Conservation (phyloP, 2,329 filamentous ascomycete species). For the Zopfia rhizophila region DNA sequence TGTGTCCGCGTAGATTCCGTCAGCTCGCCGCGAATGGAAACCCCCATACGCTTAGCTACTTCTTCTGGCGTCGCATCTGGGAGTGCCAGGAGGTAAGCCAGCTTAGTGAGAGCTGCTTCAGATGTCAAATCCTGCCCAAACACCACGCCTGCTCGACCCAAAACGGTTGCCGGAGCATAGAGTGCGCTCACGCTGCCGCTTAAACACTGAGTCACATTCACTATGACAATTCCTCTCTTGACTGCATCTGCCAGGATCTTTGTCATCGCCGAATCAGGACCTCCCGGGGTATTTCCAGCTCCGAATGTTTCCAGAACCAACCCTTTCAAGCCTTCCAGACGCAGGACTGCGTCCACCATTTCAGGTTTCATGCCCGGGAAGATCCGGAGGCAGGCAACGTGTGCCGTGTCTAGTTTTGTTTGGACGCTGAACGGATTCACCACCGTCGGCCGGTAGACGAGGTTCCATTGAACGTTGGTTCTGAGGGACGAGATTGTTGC, state of each 20-base stretch:
- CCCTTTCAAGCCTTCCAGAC: constrained; percentile 78
- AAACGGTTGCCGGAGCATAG: constrained; percentile 65
- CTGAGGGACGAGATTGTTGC: constrained; percentile 83
- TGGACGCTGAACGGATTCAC: constrained; percentile 80
- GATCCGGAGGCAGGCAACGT: constrained; percentile 88
- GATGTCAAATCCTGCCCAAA: constrained; percentile 90
- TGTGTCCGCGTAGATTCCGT: constrained; percentile 78
- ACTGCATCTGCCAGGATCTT: constrained; percentile 81
- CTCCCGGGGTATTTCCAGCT: constrained; percentile 89
- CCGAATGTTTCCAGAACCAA: constrained; percentile 92
- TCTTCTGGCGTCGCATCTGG: constrained; percentile 72
- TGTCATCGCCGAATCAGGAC: constrained; percentile 80
- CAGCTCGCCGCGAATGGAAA: constrained; percentile 84
- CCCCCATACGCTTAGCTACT: constrained; percentile 76
- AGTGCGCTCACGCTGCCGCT: constrained; percentile 53
- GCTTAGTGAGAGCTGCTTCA: constrained; percentile 89
- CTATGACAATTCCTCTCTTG: constrained; percentile 81
- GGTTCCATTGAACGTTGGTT: constrained; percentile 82
- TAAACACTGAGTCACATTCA: constrained; percentile 91
- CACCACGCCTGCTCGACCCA: constrained; percentile 85
- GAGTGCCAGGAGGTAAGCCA: constrained; percentile 82
- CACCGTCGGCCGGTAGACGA: constrained; percentile 77
- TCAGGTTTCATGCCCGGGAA: constrained; percentile 94
- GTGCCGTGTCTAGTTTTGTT: constrained; percentile 81
- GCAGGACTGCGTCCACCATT: constrained; percentile 87